Conservation (phyloP, 768 basidiomycete species). For the Termitomyces sp. region DNA sequence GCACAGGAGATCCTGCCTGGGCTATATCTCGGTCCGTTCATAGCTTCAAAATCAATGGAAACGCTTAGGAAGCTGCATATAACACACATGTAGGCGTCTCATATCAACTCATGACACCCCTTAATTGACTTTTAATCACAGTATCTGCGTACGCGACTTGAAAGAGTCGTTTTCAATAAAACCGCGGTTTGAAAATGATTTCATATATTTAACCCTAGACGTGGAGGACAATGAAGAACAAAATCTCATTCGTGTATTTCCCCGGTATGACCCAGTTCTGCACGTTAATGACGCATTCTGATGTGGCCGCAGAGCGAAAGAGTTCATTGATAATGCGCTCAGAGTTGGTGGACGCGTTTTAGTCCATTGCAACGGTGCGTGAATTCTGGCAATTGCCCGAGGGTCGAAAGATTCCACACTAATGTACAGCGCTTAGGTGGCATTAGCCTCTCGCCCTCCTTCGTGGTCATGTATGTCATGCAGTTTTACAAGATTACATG, state of each 20-base stretch:
- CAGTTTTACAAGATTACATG: slow-evolving; percentile 74
- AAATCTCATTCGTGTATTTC: slow-evolving; percentile 88
- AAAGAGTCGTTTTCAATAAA: slow-evolving; percentile 89
- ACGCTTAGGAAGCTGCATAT: slow-evolving; percentile 60
- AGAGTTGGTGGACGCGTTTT: slow-evolving; percentile 64
- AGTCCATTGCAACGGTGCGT: slow-evolving; percentile 84
- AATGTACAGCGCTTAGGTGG: slow-evolving; percentile 48
- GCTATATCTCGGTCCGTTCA: slow-evolving; percentile 81
- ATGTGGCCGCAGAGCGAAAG: slow-evolving; percentile 51
- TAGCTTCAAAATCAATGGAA: slow-evolving; percentile 78
- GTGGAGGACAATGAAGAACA: slow-evolving; percentile 94
- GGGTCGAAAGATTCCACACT: slow-evolving; percentile 1
- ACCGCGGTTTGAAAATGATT: slow-evolving; percentile 77
- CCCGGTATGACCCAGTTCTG: slow-evolving; percentile 45
- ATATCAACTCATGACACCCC: slow-evolving; percentile 6
- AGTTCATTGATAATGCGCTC: slow-evolving; percentile 71
- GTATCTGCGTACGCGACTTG: slow-evolving; percentile 83
- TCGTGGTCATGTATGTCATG: slow-evolving; percentile 94
- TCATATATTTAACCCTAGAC: slow-evolving; percentile 76
- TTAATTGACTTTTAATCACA: slow-evolving; percentile 22
- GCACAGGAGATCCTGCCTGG: slow-evolving; percentile 88
- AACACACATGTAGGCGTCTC: slow-evolving; percentile 66
- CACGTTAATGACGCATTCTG: background rate
- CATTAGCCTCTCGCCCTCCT: slow-evolving; percentile 82
- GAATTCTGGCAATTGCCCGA: background rate